phyloP scores from a whole-genome alignment of 1,284 basidiomycete species.

The Melanopsichium pennsylvanicum region DNA sequence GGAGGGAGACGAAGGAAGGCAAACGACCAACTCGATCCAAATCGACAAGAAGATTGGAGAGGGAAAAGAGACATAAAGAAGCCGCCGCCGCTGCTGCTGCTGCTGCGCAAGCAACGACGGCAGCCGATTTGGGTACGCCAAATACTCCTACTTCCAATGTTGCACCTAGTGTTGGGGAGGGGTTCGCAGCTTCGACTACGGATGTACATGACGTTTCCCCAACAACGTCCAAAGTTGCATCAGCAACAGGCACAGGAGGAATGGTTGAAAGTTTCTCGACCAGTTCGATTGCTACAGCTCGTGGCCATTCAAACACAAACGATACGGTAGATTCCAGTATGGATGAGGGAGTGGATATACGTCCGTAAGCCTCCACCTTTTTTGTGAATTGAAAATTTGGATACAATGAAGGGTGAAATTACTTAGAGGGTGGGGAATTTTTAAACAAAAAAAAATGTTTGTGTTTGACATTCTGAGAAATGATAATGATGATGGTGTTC shows the following conservation, averaged over 20 bases:
- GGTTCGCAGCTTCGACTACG: no score
- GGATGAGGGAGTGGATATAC: no score
- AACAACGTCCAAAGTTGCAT: background rate
- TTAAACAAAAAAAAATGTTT: no score
- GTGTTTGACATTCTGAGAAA: no score
- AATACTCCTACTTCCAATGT: constrained; percentile 15
- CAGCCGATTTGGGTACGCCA: constrained; percentile 4
- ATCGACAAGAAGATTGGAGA: constrained; percentile 20
- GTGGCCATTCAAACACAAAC: no score
- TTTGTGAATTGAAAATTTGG: no score
- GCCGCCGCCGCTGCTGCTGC: constrained; percentile 7
- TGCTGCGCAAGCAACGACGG: background rate
- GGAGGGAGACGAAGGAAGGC: constrained; percentile 17
- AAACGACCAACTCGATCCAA: constrained; percentile 22
- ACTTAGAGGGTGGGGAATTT: no score
- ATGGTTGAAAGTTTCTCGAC: constrained; percentile 31
- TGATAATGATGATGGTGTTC: no score
- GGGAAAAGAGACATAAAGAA: constrained; percentile 37
- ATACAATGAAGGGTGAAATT: no score
- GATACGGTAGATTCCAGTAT: no score
- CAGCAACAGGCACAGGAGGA: background rate
- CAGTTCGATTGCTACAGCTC: constrained; percentile 26
- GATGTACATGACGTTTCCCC: no score
- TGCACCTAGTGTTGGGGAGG: background rate
- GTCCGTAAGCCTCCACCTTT: no score